These are phyloP conservation scores for Mucuna pruriens DNA, from an alignment of 306 rosid genomes.

Conservation along the genomic window DNA sequence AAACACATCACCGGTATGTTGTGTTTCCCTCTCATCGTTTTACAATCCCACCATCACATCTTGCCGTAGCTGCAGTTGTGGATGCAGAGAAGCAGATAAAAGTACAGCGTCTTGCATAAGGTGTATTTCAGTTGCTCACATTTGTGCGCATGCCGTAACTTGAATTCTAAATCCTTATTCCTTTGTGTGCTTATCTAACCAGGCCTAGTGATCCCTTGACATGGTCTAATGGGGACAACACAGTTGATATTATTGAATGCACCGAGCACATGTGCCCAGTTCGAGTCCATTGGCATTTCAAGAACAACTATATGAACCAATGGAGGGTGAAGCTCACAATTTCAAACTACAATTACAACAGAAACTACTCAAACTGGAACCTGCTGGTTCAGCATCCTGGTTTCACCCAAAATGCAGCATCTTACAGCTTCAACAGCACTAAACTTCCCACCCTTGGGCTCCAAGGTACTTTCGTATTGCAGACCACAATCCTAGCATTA, in stretches of 20 bases:
- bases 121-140: constrained; percentile 33
- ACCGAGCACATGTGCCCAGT: constrained; percentile 83
- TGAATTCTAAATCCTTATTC: background rate
- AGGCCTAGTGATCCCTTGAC: constrained; percentile 44
- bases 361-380: constrained; percentile 76
- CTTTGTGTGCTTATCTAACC: constrained; percentile 26
- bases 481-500: too few relatives aligned
- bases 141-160: background rate
- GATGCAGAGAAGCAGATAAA: constrained; percentile 61
- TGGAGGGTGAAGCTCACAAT: constrained; percentile 88
- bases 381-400: constrained; percentile 79
- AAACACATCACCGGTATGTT: constrained; percentile 59
- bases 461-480: constrained; percentile 62
- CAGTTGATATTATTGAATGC: constrained; percentile 44
- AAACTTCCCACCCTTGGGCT: constrained; percentile 55
- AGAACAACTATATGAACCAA: constrained; percentile 62
- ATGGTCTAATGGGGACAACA: constrained; percentile 16
- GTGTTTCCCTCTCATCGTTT: constrained; percentile 83
- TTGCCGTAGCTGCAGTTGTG: constrained; percentile 72
- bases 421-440: constrained; percentile 70
- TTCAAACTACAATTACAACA: constrained; percentile 65
- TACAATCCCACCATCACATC: constrained; percentile 69
- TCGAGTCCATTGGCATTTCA: constrained; percentile 84
- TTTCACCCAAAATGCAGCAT: constrained; percentile 46
- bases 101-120: constrained; percentile 53